Conservation (phyloP, 2,329 filamentous ascomycete genomes). For the Neopestalotiopsis sp. region DNA sequence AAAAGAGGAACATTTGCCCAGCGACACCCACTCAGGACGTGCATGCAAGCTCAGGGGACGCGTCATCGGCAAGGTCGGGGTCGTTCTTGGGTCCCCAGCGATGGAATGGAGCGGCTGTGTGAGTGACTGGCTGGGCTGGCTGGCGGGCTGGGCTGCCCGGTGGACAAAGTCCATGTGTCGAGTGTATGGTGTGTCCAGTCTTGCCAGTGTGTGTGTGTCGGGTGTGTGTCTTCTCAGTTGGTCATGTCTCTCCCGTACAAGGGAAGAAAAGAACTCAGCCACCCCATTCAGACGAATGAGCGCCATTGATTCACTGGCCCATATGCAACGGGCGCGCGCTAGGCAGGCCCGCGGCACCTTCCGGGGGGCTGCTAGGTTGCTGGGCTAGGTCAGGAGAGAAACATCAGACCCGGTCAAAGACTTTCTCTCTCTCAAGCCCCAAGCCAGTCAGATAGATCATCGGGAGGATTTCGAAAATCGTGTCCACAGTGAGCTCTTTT, state of each 20-base stretch:
- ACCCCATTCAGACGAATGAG: not conserved
- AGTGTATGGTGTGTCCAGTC: no score
- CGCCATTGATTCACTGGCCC: slow-evolving; percentile 5
- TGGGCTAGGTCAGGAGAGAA: not conserved
- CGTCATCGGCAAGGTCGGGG: slow-evolving; percentile 17
- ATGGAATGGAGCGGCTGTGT: not conserved
- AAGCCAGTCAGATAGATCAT: not conserved
- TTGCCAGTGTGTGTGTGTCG: no score
- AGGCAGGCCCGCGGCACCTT: slow-evolving; percentile 1
- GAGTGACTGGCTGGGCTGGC: not conserved
- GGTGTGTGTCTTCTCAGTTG: not conserved
- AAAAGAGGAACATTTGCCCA: not conserved
- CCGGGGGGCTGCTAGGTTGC: not conserved
- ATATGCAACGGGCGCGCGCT: not conserved
- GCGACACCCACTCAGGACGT: not conserved
- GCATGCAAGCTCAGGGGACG: slow-evolving; percentile 1
- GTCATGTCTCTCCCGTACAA: not conserved
- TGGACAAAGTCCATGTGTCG: no score
- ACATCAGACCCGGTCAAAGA: not conserved
- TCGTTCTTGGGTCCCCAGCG: no score
- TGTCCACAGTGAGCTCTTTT: not conserved
- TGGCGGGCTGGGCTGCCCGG: no score
- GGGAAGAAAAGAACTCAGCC: not conserved
- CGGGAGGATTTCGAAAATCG: not conserved
- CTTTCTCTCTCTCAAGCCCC: no score